Evolutionary conservation across 352 stramenopile genomes (phyloP), one percentile per base, ranked within the genome.

Genomic region (Thraustochytrium sp.): DNA sequence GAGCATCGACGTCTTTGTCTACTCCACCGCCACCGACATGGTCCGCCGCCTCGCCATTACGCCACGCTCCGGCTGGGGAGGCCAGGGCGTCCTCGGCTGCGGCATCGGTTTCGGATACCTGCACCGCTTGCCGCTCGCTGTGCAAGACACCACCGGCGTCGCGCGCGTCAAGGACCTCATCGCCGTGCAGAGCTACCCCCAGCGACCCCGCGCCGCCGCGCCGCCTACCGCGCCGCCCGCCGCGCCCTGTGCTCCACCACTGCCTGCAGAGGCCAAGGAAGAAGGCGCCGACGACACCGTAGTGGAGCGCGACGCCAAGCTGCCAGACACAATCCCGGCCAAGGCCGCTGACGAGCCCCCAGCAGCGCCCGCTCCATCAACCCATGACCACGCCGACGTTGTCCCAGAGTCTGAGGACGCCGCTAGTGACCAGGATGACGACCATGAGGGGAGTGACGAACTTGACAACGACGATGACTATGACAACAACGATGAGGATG

Each of bases 1-100:
- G 11, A 31, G 59, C 59, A 72, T 80, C 18, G 31, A 72, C 49
- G 21, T 80, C n/a, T 80, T 63, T 34, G 68, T 80, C 48, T 80
- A 80, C 68, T 80, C 68, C 23, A 80, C 31, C 53, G 53, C 40
- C 5, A 51, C 48, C 21, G 68, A 80, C 31, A 80, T 42, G 23
- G 68, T 80, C 26, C 48, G 68, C 23, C 31, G 31, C 37, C 21
- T 53, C 31, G 34, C 23, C 34, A 36, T 80, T 16, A 64, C 53
- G 40, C 68, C 68, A 4, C 31, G 48, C 23, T 55, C 26, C 2
- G 68, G 40, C 23, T 80, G 68, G 68, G 34, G 34, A 13, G 68
- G 68, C 11, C 13, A 64, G 11, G 68, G 68, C 2, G 23, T 80
- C 5, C 68, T 80, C 4, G 68, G 68, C 29, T 80, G 68, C 49